Percentiles rank a stretch among this genome's conserved stretches.
Evolutionary conservation across 176 grass and related monocot genomes (phyloP).

Genomic region (Neostapfia colusana): DNA sequence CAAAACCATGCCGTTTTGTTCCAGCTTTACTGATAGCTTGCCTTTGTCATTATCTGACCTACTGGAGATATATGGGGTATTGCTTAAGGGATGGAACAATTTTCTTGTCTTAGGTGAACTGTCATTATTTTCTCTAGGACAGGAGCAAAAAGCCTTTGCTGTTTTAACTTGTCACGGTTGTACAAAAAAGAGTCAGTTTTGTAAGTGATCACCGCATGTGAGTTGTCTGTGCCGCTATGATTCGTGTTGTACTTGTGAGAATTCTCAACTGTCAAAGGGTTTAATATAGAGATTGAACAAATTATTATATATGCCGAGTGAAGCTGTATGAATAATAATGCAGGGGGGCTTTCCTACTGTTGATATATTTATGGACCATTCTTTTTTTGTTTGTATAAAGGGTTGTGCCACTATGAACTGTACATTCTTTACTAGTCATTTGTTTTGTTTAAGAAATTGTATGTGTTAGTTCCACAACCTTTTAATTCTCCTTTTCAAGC

Average conservation of each 20-base stretch:
- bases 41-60: slow-evolving; percentile 7
- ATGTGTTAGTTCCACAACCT: background rate
- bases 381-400: background rate
- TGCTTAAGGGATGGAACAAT: background rate
- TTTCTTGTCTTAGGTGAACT: slow-evolving; percentile 26
- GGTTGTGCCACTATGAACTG: background rate
- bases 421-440: too few relatives aligned
- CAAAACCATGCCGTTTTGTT: too few relatives aligned
- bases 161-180: slow-evolving; percentile 22
- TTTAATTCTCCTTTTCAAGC: background rate
- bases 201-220: slow-evolving; percentile 22
- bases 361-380: background rate
- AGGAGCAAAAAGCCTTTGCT: background rate
- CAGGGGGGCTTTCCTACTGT: background rate
- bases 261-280: background rate
- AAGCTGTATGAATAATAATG: slow-evolving; percentile 8
- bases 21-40: background rate
- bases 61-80: slow-evolving; percentile 2
- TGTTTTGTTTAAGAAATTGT: too few relatives aligned
- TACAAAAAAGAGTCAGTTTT: slow-evolving; percentile 23
- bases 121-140: slow-evolving; percentile 4
- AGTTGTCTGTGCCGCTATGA: background rate
- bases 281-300: background rate
- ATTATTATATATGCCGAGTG: background rate
- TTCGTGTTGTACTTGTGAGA: background rate